Base-by-base conservation (phyloP, 2,329 filamentous ascomycete species). In the Aureobasidium sp. region DNA sequence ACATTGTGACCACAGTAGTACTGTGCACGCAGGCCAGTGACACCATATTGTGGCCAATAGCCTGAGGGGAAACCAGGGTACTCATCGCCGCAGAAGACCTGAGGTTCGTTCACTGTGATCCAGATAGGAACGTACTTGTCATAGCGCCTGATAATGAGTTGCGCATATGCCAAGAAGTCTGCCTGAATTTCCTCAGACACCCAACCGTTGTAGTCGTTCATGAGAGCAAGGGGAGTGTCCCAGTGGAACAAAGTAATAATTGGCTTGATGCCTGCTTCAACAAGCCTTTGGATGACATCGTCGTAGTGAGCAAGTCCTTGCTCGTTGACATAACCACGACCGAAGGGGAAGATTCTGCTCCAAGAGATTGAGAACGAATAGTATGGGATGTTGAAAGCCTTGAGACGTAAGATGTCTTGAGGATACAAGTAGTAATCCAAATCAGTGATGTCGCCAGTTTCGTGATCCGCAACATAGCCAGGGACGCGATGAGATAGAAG, bases 261-360 rank as follows among this genome's bases (percentile, higher is more conserved):
- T 1, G 79, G 78, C 47, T 72, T 70, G 61, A 82, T 76, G 1
- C 66, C 66, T 13, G 62, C 65, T 39, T 50, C 45, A n/a, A 65
- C 66, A 9, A 77, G 64, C 42, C 67, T 41, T 2, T 37, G 37
- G 47, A 81, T 79, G 15, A 81, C 63, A 60, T 80, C 77, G 36
- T 80, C 73, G 63, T 81, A 81, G 62, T 81, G 79, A 3, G 72
- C 68, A n/a, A 82, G 67, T 0, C 72, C 79, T 47, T 75, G 67
- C 59, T 77, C 69, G 58, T 81, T 82, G 62, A 82, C 70, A 0
- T 76, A 75, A 10, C 73, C 76, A 2, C 30, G 47, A 3, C 75
- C 77, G 59, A 81, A 81, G 0, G 79, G 80, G n/a, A 81, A 69
- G 57, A 81, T 77, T 1, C 80, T 73, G 2, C 74, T 70, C 79